phyloP scores from a whole-genome alignment of 805 yeast species.

The Priceomyces carsonii region DNA sequence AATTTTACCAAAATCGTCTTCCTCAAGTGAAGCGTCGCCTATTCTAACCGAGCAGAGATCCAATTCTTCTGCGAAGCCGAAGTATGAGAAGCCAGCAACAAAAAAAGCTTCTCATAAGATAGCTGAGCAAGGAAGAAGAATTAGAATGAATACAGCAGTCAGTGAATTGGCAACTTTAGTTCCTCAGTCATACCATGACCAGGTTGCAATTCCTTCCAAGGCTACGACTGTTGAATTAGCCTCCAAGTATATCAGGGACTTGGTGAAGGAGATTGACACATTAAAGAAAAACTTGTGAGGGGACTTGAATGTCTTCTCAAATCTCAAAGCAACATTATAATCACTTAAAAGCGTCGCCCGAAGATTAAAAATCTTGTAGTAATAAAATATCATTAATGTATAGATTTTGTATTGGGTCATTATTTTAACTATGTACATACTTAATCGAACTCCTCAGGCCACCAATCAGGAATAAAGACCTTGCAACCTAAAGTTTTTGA shows the following conservation, averaged over 20 bases:
- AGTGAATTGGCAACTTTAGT: constrained; percentile 69
- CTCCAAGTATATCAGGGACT: constrained; percentile 57
- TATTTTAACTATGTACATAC: no score
- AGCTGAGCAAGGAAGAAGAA: constrained; percentile 95
- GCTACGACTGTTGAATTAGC: constrained; percentile 96
- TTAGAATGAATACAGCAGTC: constrained; percentile 86
- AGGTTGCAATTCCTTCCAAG: constrained; percentile 72
- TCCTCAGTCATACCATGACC: constrained; percentile 60
- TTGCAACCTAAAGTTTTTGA: constrained; percentile 42
- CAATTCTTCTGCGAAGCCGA: constrained; percentile 8
- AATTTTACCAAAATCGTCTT: constrained; percentile 9
- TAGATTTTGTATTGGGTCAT: no score
- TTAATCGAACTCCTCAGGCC: constrained; percentile 47
- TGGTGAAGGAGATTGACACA: constrained; percentile 29
- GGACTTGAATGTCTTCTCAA: no score
- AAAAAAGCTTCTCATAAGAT: constrained; percentile 80
- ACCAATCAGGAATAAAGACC: constrained; percentile 70
- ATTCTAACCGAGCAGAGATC: constrained; percentile 9
- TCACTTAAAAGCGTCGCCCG: no score
- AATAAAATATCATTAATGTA: no score
- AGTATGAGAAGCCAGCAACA: constrained; percentile 30
- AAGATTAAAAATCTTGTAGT: no score
- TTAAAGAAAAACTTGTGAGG: constrained; percentile 6
- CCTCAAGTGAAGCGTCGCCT: constrained; percentile 21
- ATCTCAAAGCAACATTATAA: no score